Evolutionary conservation across 768 basidiomycete genomes (phyloP), one percentile per base, ranked within the genome.

Genomic region (Cystofilobasidium ferigula): DNA sequence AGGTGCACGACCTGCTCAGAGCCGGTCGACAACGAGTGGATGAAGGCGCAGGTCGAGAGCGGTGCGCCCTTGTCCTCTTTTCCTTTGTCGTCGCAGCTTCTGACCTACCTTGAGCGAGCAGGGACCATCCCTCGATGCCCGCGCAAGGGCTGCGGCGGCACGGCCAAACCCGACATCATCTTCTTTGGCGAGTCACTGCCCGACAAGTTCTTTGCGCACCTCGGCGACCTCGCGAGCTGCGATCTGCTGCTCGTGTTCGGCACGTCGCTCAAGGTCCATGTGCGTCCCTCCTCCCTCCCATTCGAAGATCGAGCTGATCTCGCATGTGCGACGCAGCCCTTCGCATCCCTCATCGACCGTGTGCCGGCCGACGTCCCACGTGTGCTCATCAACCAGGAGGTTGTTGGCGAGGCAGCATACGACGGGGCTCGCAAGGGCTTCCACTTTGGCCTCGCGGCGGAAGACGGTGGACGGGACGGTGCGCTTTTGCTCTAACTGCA

Each of bases 161-260:
- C 61, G n/a, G 85, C 92, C 20, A 91, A 93, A 75, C 90, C 90
- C n/a, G 88, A 94, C 72, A 94, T 94, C 48, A 88, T 94, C 16
- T 93, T 94, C 77, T 93, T 94, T 71, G 90, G 92, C 28, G 87
- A 90, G 76, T 73, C 80, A 42, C 61, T 38, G 14, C 60, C n/a
- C n/a, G 18, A 47, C 42, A 45, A 32, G 18, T 58, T 32, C 24
- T 36, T 56, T 13, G 16, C 13, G 35, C 40, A 34, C 26, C 58
- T 65, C 18, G 34, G 20, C 4, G 36, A 57, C 34, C 35, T 36
- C 24, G 38, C 59, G 1, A 47, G 36, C 51, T 89, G 88, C 10
- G 91, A 98, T 75, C 81, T 98, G 26, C 82, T 95, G 43, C 85
- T 97, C 71, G 82, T 95, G 53, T 85, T 95, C 70, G 92, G 93